Evolutionary conservation across 768 basidiomycete species (phyloP), one percentile per base, ranked within the genome.

Genomic region (Hebeloma cylindrosporum): DNA sequence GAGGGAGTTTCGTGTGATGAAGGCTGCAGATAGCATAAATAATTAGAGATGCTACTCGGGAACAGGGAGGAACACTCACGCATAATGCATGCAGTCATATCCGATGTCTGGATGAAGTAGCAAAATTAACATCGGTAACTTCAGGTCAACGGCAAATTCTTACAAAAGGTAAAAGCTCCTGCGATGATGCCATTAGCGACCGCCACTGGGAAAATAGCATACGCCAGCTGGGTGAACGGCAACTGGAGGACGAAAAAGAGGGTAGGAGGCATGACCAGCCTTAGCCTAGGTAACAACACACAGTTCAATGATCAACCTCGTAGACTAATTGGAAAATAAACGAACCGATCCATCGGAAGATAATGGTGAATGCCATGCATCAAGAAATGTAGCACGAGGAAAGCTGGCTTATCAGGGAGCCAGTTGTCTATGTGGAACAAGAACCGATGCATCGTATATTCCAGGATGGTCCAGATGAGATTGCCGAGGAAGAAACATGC

Each of bases 291-390:
- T 5, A 32, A 25, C 30, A 40, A 48, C 30, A 21, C 28, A 42
- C 30, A 33, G 35, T 6, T 11, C 9, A 47, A 14, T 26, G 39
- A n/a, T 38, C 26, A 42, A 21, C 40, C 28, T 21, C 13, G 40
- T 17, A 40, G 39, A n/a, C 16, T 35, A 13, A n/a, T 29, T 34
- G 9, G 18, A 7, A 45, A 18, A 21, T 29, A 11, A 14, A 48
- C 79, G 50, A 59, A 90, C 87, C 82, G 74, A 60, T 96, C 93
- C 93, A 97, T 96, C 11, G 93, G 96, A 52, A 99, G 72, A 60
- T 94, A 99, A 65, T 99, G 96, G 61, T 99, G 96, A 26, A 99
- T 82, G 11, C 96, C 96, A 60, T 98, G 96, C 61, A 91, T 72
- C 58, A 90, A 62, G 69, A 99, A 99, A 62, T 99, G 96, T 18